phyloP scores from a whole-genome alignment of 768 basidiomycete species.

The Leucocoprinus sp. region DNA sequence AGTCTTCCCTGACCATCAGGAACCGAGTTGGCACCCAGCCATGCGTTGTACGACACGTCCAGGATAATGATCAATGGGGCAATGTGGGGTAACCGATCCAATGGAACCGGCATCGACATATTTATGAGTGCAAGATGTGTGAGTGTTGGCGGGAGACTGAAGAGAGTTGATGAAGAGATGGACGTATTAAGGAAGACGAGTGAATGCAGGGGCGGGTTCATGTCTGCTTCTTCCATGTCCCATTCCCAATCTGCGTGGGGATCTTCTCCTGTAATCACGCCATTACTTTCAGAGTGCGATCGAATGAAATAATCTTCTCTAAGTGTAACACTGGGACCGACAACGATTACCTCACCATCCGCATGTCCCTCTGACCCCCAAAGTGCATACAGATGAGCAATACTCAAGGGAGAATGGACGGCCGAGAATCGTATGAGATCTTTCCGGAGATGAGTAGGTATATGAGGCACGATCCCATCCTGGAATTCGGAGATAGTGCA shows the following conservation, averaged over 20 bases:
- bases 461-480: conserved; percentile 36
- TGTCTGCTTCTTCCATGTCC: conserved; percentile 35
- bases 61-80: conserved; percentile 57
- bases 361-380: conserved; percentile 43
- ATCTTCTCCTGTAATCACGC: conserved; percentile 2
- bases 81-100: conserved; percentile 48
- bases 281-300: conserved; percentile 3
- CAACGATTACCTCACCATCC: conserved; percentile 57
- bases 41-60: conserved; percentile 61
- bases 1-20: neutral
- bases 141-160: conserved; percentile 54
- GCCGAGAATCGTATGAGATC: conserved; percentile 52
- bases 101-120: conserved; percentile 36
- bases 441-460: conserved; percentile 54
- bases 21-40: conserved; percentile 22
- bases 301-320: conserved; percentile 35
- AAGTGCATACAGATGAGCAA: conserved; percentile 40
- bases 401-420: conserved; percentile 46
- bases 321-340: conserved; percentile 44
- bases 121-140: conserved; percentile 54
- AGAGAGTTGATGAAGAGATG: conserved; percentile 35
- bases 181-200: conserved; percentile 44
- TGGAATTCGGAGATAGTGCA: conserved; percentile 35
- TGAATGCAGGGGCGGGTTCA: conserved; percentile 30
- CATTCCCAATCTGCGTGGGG: conserved; percentile 23